Evolutionary conservation across 2,329 filamentous ascomycete genomes (phyloP), one percentile per base, ranked within the genome.

Genomic region (Botrytis aclada): DNA sequence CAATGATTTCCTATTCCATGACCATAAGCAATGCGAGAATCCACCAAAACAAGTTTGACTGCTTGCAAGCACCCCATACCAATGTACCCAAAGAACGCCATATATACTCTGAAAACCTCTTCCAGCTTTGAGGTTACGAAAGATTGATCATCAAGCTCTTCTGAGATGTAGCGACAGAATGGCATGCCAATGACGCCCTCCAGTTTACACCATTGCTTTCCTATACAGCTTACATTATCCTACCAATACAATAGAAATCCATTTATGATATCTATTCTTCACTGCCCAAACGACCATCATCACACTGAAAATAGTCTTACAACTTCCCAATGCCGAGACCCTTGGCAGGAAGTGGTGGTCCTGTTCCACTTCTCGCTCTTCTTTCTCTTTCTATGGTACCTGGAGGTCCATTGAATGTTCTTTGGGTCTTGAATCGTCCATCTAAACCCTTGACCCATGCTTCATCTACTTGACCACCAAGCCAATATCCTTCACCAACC

Each of bases 401-500:
- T 78, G 80, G 79, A 45, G 79, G 78, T 25, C 82, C 82, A 76
- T 76, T 82, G 70, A 80, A 82, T 79, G 83, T 80, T 51, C 76
- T 81, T 76, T 73, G 81, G 63, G 80, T 83, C 77, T 85, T 88
- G 81, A 92, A 89, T 79, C 89, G 88, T 74, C 88, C 87, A 75
- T 87, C 85, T 76, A 90, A 84, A 16, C 86, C 87, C 64, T 87
- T 86, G 79, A 90, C 87, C 93, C 93, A 96, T 74, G 90, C 89
- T 66, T 90, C 87, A 75, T 89, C 85, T 1, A 78, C 82, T 73
- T 88, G 85, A 72, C 88, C 88, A 74, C 92, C 92, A 25, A 97
- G 84, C 94, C 95, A 98, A 84, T 97, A 98, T 73, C 86, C 86
- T 76, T 88, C 88, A 56, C 92, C 92, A 37, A 93, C 85, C 16